A percentile compares a stretch with the other conserved stretches of the same genome.
These are phyloP conservation scores for Trichomonas tenax DNA, from an alignment of 208 protist species.

Conservation along the genomic window DNA sequence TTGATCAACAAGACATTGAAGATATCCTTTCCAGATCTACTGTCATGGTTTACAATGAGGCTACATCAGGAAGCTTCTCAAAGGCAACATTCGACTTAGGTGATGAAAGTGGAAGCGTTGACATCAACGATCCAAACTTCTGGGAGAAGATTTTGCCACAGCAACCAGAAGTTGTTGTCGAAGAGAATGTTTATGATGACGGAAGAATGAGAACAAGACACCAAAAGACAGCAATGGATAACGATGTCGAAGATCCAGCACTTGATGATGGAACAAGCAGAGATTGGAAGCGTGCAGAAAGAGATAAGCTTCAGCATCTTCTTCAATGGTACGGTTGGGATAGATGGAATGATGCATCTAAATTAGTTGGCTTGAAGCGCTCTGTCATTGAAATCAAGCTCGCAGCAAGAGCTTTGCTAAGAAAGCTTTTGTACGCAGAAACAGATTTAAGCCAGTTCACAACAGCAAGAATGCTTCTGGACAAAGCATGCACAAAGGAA, in stretches of 20 bases:
- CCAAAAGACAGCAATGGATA: not conserved
- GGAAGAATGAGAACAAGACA: not conserved
- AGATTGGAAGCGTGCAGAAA: not conserved
- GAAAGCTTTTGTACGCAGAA: not conserved
- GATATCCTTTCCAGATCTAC: not conserved
- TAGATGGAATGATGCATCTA: not conserved
- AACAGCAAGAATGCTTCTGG: not conserved
- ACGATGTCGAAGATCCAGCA: not conserved
- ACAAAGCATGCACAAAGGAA: not conserved
- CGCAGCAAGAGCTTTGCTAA: not conserved
- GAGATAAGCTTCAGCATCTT: not conserved
- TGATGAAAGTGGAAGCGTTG: not conserved
- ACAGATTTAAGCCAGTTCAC: not conserved
- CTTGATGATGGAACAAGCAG: not conserved
- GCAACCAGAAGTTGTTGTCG: not conserved
- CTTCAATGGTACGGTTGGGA: not conserved
- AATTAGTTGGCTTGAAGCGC: not conserved
- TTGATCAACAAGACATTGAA: not conserved
- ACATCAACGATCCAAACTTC: conserved; percentile 3
- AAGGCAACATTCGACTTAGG: not conserved
- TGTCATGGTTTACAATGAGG: conserved; percentile 15
- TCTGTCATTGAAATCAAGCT: not conserved
- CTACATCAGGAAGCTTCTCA: not conserved
- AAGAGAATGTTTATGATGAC: not conserved
- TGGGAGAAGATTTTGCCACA: not conserved